Percentiles rank a stretch among this genome's conserved stretches.
Conservation (phyloP, 257 asterid species). For the Dorcoceras hygrometricum region DNA sequence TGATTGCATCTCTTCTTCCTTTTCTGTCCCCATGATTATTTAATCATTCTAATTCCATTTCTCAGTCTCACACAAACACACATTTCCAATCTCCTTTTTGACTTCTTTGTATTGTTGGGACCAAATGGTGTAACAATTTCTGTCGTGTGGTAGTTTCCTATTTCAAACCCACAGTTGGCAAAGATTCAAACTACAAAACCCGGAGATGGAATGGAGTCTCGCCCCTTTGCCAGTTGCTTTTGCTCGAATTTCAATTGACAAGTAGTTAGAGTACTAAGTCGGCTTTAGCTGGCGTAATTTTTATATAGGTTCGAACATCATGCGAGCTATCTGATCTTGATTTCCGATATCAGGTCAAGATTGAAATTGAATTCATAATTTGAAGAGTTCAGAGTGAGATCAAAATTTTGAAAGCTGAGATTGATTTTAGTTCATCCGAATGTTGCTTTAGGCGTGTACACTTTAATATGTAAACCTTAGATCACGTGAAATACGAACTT, state of each 20-base stretch:
- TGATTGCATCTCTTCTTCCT: constrained; percentile 1
- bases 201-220: neutral
- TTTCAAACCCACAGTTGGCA: neutral
- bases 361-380: neutral
- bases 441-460: neutral
- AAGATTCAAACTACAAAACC: neutral
- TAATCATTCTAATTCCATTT: neutral
- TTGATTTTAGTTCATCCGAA: neutral
- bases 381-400: neutral
- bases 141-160: neutral
- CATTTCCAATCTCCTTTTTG: constrained; percentile 11
- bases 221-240: neutral
- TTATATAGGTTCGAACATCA: neutral
- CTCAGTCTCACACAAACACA: neutral
- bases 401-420: neutral
- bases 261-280: neutral
- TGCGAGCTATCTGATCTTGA: too few species aligned
- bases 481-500: neutral
- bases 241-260: neutral
- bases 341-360: neutral
- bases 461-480: neutral
- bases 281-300: neutral
- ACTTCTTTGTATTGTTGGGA: constrained; percentile 13
- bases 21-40: neutral
- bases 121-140: neutral